Base-by-base conservation (phyloP, 2,329 filamentous ascomycete species). In the Huntiella decipiens region DNA sequence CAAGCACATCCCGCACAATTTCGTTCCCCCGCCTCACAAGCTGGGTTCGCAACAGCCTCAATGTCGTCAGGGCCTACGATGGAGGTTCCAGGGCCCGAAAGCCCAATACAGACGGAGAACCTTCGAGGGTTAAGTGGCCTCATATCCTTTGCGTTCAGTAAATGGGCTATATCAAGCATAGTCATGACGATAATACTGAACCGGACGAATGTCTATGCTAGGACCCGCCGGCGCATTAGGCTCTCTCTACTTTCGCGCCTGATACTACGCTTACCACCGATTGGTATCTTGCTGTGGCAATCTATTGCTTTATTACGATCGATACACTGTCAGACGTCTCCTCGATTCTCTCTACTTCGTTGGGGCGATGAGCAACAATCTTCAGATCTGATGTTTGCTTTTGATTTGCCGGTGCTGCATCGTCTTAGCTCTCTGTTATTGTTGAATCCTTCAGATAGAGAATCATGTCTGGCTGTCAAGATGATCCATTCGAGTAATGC, bases 141-240 rank as follows among this genome's bases (percentile, higher is more conserved):
- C 49, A 87, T 96, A 61, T 82, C 77, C 54, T 98, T 96, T 61
- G 70, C 86, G 38, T 92, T 83, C 1, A 92, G 84, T 61, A 82
- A 82, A 60, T 96, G 91, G 91, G 87, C 88, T 1, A 65, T 96
- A 48, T 78, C 79, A 44, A 95, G 86, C 55, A 78, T 96, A 54
- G 74, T 79, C 34, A 82, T 88, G 68, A 85, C 85, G 16, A 74
- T 96, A 49, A 65, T 95, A 48, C 67, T 96, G 17, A 96, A 96
- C 58, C 77, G 91, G 48, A 92, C 91, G 5, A 79, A 87, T 49
- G 91, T 96, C 54, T 96, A 94, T 61, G 88, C 86, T 37, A 88
- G 87, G 0, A 88, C 85, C 11, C 72, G 91, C 51, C 74, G 87
- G 45, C 77, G 82, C 45, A 66, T 95, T n/a, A 71, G 73, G 7